These are phyloP conservation scores for Populus simonii DNA, from an alignment of 345 rosid genomes.

Conservation along the genomic window DNA sequence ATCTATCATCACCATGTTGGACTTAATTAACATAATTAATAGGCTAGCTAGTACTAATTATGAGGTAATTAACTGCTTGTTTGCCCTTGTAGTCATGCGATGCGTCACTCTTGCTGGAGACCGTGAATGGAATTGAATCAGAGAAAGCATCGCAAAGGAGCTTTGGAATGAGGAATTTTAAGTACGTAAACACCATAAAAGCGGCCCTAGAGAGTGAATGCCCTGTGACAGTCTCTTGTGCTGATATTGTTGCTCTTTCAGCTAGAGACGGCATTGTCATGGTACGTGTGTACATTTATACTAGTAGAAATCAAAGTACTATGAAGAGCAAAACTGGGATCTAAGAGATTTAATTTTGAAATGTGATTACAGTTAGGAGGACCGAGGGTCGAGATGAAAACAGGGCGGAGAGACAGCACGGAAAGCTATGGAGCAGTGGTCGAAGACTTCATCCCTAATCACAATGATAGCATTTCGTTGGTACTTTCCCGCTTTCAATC, in stretches of 20 bases:
- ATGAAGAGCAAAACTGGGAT: neutral
- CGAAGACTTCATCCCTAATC: slow-evolving; percentile 53
- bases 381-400: slow-evolving; percentile 74
- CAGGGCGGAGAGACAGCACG: slow-evolving; percentile 66
- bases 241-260: slow-evolving; percentile 74
- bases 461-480: slow-evolving; percentile 53
- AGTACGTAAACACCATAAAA: slow-evolving; percentile 67
- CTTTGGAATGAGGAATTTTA: slow-evolving; percentile 91
- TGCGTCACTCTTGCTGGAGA: slow-evolving; percentile 69
- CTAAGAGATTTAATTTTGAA: neutral
- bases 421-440: slow-evolving; percentile 49
- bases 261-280: slow-evolving; percentile 77
- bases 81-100: slow-evolving; percentile 56
- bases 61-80: neutral
- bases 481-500: slow-evolving; percentile 65
- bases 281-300: slow-evolving; percentile 28
- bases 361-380: slow-evolving; percentile 53
- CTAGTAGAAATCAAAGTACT: neutral
- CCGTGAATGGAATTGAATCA: slow-evolving; percentile 46
- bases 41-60: neutral
- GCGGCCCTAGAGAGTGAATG: slow-evolving; percentile 73
- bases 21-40: neutral
- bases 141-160: slow-evolving; percentile 60
- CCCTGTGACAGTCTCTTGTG: slow-evolving; percentile 77
- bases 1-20: neutral